These are phyloP conservation scores for Trypanosomatidae sp. DNA, from an alignment of 208 protist species.

Conservation along the genomic window DNA sequence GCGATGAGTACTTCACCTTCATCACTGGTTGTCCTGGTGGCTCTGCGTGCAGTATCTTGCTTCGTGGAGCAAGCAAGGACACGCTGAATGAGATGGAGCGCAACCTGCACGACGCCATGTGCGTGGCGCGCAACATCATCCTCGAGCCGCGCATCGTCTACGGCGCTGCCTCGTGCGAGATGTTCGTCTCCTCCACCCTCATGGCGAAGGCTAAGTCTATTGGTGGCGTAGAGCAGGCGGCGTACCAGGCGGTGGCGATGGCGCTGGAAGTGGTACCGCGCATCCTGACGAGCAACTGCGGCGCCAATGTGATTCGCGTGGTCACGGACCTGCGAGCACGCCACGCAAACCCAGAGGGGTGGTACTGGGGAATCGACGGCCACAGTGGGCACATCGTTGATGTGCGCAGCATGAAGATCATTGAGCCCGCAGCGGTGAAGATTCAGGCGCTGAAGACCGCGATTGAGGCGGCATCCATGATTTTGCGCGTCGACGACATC, in stretches of 20 bases:
- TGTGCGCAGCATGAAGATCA: constrained; percentile 95
- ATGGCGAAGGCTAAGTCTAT: constrained; percentile 95
- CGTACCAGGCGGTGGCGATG: constrained; percentile 96
- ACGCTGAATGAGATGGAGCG: constrained; percentile 99
- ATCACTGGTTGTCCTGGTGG: constrained; percentile 98
- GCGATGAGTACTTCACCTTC: constrained; percentile 99
- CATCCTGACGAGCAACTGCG: constrained; percentile 99
- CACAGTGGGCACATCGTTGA: constrained; percentile 95
- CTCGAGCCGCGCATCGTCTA: constrained; percentile 97
- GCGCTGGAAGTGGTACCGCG: constrained; percentile 96
- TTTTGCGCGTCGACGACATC: constrained; percentile 99
- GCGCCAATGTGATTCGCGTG: constrained; percentile 97
- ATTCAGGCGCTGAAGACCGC: constrained; percentile 98
- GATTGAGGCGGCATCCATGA: constrained; percentile 98
- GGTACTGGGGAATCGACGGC: constrained; percentile 98
- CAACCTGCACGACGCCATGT: constrained; percentile 99
- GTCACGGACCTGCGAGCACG: constrained; percentile 98
- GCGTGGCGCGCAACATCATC: constrained; percentile 98
- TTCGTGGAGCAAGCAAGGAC: constrained; percentile 99
- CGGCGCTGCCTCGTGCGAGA: constrained; percentile 99
- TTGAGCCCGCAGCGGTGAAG: constrained; percentile 99
- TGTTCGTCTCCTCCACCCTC: constrained; percentile 94
- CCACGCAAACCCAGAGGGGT: constrained; percentile 85
- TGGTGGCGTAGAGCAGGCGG: constrained; percentile 96
- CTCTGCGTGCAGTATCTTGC: constrained; percentile 99